Evolutionary conservation across 1,139 yeast genomes (phyloP), one percentile per base, ranked within the genome.

Genomic region (Suhomyces kunorum): DNA sequence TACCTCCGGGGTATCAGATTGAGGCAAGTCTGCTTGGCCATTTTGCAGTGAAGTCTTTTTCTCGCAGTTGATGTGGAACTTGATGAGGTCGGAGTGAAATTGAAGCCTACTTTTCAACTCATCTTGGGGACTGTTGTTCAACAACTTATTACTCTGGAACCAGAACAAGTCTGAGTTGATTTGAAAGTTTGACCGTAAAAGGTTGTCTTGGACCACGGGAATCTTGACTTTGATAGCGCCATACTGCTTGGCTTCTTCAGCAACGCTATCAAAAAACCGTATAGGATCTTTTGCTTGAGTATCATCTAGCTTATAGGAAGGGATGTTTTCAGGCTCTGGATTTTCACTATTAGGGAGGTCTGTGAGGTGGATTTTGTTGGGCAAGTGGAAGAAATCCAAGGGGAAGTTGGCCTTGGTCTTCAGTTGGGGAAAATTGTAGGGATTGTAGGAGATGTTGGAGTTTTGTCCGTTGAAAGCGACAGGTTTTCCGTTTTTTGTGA

Each of bases 151-250:
- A 3, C 87, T 70, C 39, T 73, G 72, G 51, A 86, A 81, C 68
- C 76, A 68, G 47, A 76, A 71, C n/a, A 71, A 64, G 38, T 80
- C 82, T 4, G 66, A 57, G 39, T 62, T 58, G 27, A 64, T 47
- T 31, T 56, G 63, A 36, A 60, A 53, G 30, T 53, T 51, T 15
- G 54, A 40, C 5, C 76, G 57, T 50, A 80, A 74, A n/a, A 78
- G 39, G 8, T 43, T 55, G 12, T 69, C 52, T 14, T 61, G 51
- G 65, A 74, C 37, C 52, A 58, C 42, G 0, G 86, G 84, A 0
- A 85, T 77, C n/a, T 72, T 66, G 15, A 88, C 63, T 56, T 86
- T 87, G 20, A 87, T 70, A n/a, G 90, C 92, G 1, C 96, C 96
- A 54, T 69, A 74, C 34, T 66, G 54, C 39, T 58, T 58, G 1